Evolutionary conservation across 306 rosid genomes (phyloP), one percentile per base, ranked within the genome.

Genomic region (Glycine soja): DNA sequence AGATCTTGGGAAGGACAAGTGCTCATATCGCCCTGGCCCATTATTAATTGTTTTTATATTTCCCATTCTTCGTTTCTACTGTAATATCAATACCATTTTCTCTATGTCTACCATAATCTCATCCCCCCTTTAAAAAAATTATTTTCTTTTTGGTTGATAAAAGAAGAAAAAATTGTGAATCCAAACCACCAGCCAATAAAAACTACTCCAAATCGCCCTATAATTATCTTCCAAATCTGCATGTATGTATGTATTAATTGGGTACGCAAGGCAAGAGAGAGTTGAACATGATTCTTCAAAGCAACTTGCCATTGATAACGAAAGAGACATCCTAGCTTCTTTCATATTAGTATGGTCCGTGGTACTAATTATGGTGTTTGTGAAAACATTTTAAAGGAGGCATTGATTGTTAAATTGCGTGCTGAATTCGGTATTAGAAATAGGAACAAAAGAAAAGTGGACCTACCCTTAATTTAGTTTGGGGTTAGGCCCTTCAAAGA

Each of bases 271-370:
- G 13, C 13, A 64, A 74, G 76, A 16, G 13, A 75, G 36, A 46
- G 12, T 10, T 7, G 14, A 46, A 46, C 12, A 16, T 53, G 65
- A 42, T 67, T 67, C 76, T 81, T 57, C 76, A 36, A 68, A 75
- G 72, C 77, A 75, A 68, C 73, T 82, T 82, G 77, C 0, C 45
- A 58, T 76, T 69, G 72, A 58, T 76, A 14, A 57, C 50, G 85
- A 76, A 76, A 69, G 72, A 59, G 70, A 75, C 71, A 48, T 69
- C 12, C 1, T 48, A 48, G 76, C 40, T 81, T 24, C 30, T 24
- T 54, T 66, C 30, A 8, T 43, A 19, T 46, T 46, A 69, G 38
- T 46, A 10, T 69, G 56, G 74, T 69, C 74, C 36, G 16, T 45
- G 16, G 16, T 9, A 18, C 5, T 10, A 69, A 69, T 69, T 45